Base-by-base conservation (phyloP, 768 basidiomycete genomes). In the Pilatotrama ljubarskyi region DNA sequence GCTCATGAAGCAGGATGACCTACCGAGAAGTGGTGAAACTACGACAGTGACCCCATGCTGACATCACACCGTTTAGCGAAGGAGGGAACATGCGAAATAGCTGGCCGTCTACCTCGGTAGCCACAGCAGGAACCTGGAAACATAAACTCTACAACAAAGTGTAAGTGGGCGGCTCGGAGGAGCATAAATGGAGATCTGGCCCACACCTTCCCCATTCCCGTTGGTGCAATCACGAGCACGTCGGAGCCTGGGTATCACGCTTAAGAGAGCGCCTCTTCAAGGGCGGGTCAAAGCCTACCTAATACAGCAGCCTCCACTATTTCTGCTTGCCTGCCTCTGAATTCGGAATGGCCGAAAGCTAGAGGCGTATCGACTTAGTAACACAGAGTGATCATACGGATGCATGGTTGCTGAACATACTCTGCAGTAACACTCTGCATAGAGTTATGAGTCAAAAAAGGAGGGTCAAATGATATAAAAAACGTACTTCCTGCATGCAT, bases 201-300 rank as follows among this genome's bases (percentile, higher is more conserved):
- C 22, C 37, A 24, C 29, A 87, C 91, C 81, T 94, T 94, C 35
- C 92, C 93, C 88, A 93, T 91, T 4, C 92, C 91, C 10, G 93
- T 94, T 0, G 92, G 91, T 17, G 91, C 92, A 2, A 93, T 79
- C 10, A 91, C 89, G 49, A 93, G 80, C 14, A 93, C 84, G 71
- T 93, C 91, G 9, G 73, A 74, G 4, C 88, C 90, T 90, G 56
- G 5, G 20, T 14, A 44, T 43, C 17, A 59, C n/a, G 43, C 22
- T 40, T 2, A 8, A 20, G 11, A 35, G 10, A 3, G 1, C 6
- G 3, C 1, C 24, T n/a, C 25, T 40, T 11, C 7, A 22, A 2
- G 26, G 10, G 2, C 8, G 20, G 25, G 52, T 11, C 15, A 42
- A 8, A 6, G 61, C 75, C 18, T 58, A 84, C 91, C 90, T 64